Evolutionary conservation across 1,139 yeast species (phyloP).

Genomic region (Insectozyma bohioensis): DNA sequence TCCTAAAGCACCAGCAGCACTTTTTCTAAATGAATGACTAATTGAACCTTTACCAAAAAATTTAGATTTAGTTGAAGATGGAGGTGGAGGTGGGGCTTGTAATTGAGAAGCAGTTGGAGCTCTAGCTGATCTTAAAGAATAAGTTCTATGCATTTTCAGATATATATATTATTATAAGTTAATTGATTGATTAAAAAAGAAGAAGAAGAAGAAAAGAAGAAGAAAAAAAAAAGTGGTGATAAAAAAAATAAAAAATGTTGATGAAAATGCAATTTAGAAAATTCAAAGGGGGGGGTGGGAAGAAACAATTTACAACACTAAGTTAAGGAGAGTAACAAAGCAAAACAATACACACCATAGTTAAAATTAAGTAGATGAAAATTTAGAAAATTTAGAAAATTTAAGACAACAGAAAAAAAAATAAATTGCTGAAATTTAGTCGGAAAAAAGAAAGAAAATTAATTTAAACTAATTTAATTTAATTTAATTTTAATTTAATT

Average conservation of each 20-base stretch:
- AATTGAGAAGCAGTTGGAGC: slow-evolving; percentile 83
- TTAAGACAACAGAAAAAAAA: too few relatives aligned
- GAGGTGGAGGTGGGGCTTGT: slow-evolving; percentile 79
- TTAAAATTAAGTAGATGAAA: too few relatives aligned
- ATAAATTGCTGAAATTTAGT: too few relatives aligned
- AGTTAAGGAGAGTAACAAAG: background rate
- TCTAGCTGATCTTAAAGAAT: slow-evolving; percentile 74
- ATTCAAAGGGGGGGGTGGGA: slow-evolving; percentile 1
- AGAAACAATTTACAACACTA: too few relatives aligned
- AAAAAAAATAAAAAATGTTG: slow-evolving; percentile 1
- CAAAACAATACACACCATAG: background rate
- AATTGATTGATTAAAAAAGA: background rate
- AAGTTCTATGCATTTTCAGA: slow-evolving; percentile 87
- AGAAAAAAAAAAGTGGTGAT: slow-evolving; percentile 2
- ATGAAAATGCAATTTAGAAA: too few relatives aligned
- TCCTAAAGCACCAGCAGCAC: slow-evolving; percentile 72
- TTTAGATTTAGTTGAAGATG: slow-evolving; percentile 64
- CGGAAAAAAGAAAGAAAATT: too few relatives aligned
- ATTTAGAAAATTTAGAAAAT: too few relatives aligned
- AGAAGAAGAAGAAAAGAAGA: slow-evolving; percentile 1
- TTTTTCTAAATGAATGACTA: slow-evolving; percentile 64
- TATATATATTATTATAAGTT: too few relatives aligned
- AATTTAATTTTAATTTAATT: too few relatives aligned
- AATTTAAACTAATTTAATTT: too few relatives aligned
- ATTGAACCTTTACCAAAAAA: slow-evolving; percentile 76